Evolutionary conservation across 805 yeast species (phyloP), one percentile per base, ranked within the genome.

Genomic region (Zygosaccharomyces pseudorouxii): DNA sequence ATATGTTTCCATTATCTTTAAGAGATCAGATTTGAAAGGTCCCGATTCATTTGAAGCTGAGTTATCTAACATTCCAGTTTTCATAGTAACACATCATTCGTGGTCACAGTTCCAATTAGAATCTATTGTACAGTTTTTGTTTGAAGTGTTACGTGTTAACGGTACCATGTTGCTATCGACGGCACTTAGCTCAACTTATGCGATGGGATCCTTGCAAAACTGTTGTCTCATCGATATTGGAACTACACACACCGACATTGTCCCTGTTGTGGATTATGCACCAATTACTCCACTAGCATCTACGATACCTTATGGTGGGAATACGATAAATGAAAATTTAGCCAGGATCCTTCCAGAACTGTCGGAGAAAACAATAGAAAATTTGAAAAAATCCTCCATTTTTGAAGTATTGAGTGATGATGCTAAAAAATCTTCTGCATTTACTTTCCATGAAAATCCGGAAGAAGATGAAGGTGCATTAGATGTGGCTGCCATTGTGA

Each of bases 401-500:
- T 92, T 73, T 63, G 97, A 92, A 71, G 85, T 88, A 6, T 74
- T 89, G 54, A 79, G 77, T 68, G 84, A 80, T 51, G 86, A 84
- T 57, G 84, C 77, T 41, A 78, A 79, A 36, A 72, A 77, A 46
- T 76, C 75, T 50, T 79, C 86, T 1, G 82, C 81, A 60, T 82
- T 81, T 56, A 82, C 84, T 18, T 62, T 75, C 49, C 81, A 78
- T 43, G 83, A 77, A 29, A 45, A 53, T 3, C 52, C 55, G 12
- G 68, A 64, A 12, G 76, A 74, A 7, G 88, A 81, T 33, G 92
- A 85, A 27, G 95, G 89, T 46, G 80, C 82, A 3, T 75, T 89
- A 33, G 96, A 92, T 64, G 89, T 92, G 42, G 96, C 97, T 2
- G 88, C 89, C 36, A 81, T 90, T 56, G 93, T 90, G 10, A 79